A percentile compares a stretch with the other conserved stretches of the same genome.
phyloP scores from a whole-genome alignment of 1,284 basidiomycete genomes.

The Cerrena zonata region DNA sequence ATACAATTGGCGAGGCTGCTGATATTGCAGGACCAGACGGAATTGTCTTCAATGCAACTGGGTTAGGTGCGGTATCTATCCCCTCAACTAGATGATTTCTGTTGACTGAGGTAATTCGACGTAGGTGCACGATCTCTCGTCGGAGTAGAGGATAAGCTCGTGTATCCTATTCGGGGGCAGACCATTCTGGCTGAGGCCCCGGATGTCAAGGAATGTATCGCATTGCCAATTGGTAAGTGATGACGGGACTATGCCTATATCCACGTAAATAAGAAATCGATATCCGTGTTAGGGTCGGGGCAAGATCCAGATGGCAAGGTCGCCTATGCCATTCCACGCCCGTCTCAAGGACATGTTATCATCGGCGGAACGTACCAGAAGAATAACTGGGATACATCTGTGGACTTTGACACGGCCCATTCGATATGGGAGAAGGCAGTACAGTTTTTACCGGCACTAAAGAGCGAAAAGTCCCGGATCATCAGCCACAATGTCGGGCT shows the following conservation, averaged over 20 bases:
- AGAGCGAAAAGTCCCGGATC: constrained; percentile 37
- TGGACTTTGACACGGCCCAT: constrained; percentile 37
- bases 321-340: constrained; percentile 54
- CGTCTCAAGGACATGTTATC: constrained; percentile 36
- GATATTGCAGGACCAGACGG: constrained; percentile 30
- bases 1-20: constrained; percentile 38
- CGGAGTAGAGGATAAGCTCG: constrained; percentile 70
- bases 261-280: too few relatives aligned
- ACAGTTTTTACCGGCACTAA: constrained; percentile 33
- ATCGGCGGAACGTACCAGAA: constrained; percentile 52
- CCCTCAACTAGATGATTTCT: background rate
- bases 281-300: background rate
- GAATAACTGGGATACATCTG: constrained; percentile 43
- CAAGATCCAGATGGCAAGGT: constrained; percentile 18
- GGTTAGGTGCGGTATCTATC: constrained; percentile 35
- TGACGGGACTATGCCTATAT: too few relatives aligned
- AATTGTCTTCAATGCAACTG: constrained; percentile 44
- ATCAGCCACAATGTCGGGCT: constrained; percentile 63
- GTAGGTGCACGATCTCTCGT: constrained; percentile 66
- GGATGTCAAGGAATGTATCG: constrained; percentile 33
- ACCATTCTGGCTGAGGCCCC: constrained; percentile 76
- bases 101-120: constrained; percentile 1
- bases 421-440: constrained; percentile 43
- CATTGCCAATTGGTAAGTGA: constrained; percentile 11
- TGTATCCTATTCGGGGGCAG: constrained; percentile 83